These are phyloP conservation scores for Trametes cinnabarina DNA, from an alignment of 768 basidiomycete genomes.

Conservation along the genomic window DNA sequence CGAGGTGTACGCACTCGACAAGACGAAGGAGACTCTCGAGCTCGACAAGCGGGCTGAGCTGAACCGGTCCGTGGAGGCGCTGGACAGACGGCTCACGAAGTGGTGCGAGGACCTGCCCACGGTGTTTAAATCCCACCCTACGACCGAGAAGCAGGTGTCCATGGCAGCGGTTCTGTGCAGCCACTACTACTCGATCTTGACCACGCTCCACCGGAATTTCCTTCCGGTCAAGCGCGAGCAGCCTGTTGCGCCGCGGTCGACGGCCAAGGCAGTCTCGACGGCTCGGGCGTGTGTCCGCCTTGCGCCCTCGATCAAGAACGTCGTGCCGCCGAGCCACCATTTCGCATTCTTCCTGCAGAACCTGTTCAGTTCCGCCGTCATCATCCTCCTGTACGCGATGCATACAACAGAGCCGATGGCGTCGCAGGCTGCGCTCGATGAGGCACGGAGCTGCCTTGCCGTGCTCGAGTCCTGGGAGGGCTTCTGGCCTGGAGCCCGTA, in stretches of 20 bases:
- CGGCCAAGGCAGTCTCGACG: constrained; percentile 76
- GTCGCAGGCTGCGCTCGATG: constrained; percentile 75
- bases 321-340: constrained; percentile 83
- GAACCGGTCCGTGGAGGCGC: constrained; percentile 72
- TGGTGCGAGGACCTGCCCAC: constrained; percentile 82
- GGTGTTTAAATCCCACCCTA: constrained; percentile 70
- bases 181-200: constrained; percentile 85
- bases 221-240: constrained; percentile 77
- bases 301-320: constrained; percentile 80
- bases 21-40: constrained; percentile 69
- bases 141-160: constrained; percentile 76
- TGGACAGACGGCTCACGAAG: constrained; percentile 73
- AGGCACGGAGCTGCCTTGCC: constrained; percentile 68
- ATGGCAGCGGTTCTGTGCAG: constrained; percentile 86
- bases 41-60: constrained; percentile 72
- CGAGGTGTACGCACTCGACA: constrained; percentile 80
- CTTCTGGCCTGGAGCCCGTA: constrained; percentile 83
- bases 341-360: constrained; percentile 89
- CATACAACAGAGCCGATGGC: constrained; percentile 67
- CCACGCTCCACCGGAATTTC: constrained; percentile 85
- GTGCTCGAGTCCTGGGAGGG: constrained; percentile 83
- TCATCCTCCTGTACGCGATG: constrained; percentile 84
- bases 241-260: constrained; percentile 66
- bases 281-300: constrained; percentile 84
- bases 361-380: constrained; percentile 84